Percentiles rank a stretch among this genome's conserved stretches.
Conservation (phyloP, 805 yeast genomes). For the Saccharomycopsis synnaedendra region DNA sequence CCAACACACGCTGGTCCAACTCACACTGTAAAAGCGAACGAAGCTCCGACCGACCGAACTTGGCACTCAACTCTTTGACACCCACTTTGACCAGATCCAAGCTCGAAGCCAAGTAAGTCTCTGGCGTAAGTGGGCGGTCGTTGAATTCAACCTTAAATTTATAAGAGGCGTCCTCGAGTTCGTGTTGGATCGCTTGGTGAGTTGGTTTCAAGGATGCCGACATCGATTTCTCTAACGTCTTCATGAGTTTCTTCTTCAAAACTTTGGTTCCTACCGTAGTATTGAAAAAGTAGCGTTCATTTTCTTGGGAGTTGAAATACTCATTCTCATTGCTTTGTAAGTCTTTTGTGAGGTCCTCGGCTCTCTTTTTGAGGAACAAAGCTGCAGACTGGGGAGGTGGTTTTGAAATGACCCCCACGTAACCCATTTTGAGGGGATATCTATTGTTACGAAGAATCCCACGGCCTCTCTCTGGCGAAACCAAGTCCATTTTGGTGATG, state of each 20-base stretch:
- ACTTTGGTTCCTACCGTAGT: slow-evolving; percentile 68
- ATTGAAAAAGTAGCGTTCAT: slow-evolving; percentile 46
- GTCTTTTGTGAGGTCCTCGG: slow-evolving; percentile 20
- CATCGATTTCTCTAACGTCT: slow-evolving; percentile 84
- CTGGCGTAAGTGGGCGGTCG: slow-evolving; percentile 88
- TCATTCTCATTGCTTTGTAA: slow-evolving; percentile 30
- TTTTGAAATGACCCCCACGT: slow-evolving; percentile 94
- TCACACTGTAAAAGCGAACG: slow-evolving; percentile 69
- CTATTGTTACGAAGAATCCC: slow-evolving; percentile 60
- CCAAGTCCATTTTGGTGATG: slow-evolving; percentile 85
- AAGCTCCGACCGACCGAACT: slow-evolving; percentile 75
- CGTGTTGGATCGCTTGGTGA: slow-evolving; percentile 72
- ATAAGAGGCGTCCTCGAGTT: slow-evolving; percentile 86
- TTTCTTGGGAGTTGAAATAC: slow-evolving; percentile 42
- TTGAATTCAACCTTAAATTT: slow-evolving; percentile 94
- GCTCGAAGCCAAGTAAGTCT: slow-evolving; percentile 85
- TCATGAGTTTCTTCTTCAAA: slow-evolving; percentile 71
- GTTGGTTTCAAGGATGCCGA: slow-evolving; percentile 82
- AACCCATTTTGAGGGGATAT: slow-evolving; percentile 92
- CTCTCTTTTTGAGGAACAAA: slow-evolving; percentile 21
- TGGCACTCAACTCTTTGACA: slow-evolving; percentile 75
- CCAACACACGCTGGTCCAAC: slow-evolving; percentile 81
- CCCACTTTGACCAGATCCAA: slow-evolving; percentile 78
- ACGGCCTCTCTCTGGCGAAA: slow-evolving; percentile 64
- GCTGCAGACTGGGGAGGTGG: slow-evolving; percentile 32